Base-by-base conservation (phyloP, 805 yeast genomes). In the Komagataella populi region DNA sequence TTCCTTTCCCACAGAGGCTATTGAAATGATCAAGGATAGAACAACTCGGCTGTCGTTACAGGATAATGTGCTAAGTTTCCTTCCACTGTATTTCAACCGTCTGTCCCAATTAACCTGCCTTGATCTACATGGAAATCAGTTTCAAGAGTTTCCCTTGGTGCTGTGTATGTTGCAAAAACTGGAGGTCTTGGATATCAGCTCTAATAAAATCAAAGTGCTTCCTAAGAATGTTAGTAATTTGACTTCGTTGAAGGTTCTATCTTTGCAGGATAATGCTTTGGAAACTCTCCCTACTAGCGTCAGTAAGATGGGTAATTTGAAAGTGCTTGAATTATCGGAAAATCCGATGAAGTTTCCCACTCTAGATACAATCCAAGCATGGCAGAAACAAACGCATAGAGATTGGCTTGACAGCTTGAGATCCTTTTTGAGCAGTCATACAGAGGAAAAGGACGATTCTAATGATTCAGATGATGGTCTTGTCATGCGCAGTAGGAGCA, bases 161-260 rank as follows among this genome's bases (percentile, higher is more conserved):
- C 57, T 78, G 53, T 53, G 57, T 17, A 59, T 60, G 3, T 69
- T 74, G 45, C 57, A 59, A 10, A 68, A 70, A 6, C 65, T 86
- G 51, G 90, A 83, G 58, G 80, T 81, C 50, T 63, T 86, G 46
- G 91, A 86, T 63, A 62, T 85, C 18, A 80, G 88, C 18, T 64
- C 69, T 44, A 86, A 86, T 60, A 63, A 61, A 23, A 64, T 86
- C 24, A 60, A 63, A n/a, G 55, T 59, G 3, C 63, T 86, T 14
- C 83, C 87, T 1, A 54, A 61, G 3, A 70, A 70, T 1, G 53
- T 77, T 18, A 61, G 66, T 0, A 56, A 59, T 10, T 66, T 84
- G 55, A 64, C 65, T 22, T 67, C 69, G 53, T 67, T 83, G 55
- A 76, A 74, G 57, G 80, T 80, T 2, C 63, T 86, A n/a, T 79